phyloP scores from a whole-genome alignment of 2,329 filamentous ascomycete species.

The Fusarium agapanthi region DNA sequence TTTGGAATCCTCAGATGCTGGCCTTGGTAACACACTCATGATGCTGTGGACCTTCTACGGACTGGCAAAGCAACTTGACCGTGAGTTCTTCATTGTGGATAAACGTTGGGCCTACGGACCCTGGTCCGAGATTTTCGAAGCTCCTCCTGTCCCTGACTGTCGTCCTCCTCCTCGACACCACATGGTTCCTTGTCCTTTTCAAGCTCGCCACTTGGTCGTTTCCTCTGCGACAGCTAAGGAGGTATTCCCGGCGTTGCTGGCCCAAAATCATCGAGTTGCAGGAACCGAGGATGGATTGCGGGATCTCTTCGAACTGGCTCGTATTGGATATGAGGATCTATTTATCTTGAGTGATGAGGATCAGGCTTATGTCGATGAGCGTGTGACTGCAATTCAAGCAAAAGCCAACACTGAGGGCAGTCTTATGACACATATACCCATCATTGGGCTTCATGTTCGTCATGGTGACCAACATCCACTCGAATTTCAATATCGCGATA shows the following conservation, averaged over 20 bases:
- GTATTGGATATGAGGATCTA: slow-evolving; percentile 75
- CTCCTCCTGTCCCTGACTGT: slow-evolving; percentile 72
- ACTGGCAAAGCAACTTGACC: slow-evolving; percentile 75
- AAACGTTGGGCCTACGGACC: slow-evolving; percentile 83
- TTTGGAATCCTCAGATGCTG: slow-evolving; percentile 76
- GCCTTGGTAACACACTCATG: slow-evolving; percentile 80
- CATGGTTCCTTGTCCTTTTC: slow-evolving; percentile 81
- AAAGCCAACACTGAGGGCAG: slow-evolving; percentile 53
- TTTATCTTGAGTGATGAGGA: slow-evolving; percentile 76
- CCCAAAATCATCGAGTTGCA: slow-evolving; percentile 43
- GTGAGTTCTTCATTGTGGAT: slow-evolving; percentile 87
- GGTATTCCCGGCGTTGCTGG: slow-evolving; percentile 67
- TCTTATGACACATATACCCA: slow-evolving; percentile 47
- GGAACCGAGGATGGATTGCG: slow-evolving; percentile 46
- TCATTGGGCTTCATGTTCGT: slow-evolving; percentile 79
- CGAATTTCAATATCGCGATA: slow-evolving; percentile 78
- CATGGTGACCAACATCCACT: slow-evolving; percentile 81
- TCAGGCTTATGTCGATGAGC: slow-evolving; percentile 67
- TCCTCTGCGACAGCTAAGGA: slow-evolving; percentile 72
- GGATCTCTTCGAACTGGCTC: slow-evolving; percentile 73
- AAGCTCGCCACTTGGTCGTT: slow-evolving; percentile 77
- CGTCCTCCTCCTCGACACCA: slow-evolving; percentile 76
- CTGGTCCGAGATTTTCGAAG: slow-evolving; percentile 76
- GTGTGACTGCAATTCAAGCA: slow-evolving; percentile 64
- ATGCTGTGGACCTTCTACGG: slow-evolving; percentile 86